These are phyloP conservation scores for Boletus fagicola DNA, from an alignment of 768 basidiomycete species.

Conservation along the genomic window DNA sequence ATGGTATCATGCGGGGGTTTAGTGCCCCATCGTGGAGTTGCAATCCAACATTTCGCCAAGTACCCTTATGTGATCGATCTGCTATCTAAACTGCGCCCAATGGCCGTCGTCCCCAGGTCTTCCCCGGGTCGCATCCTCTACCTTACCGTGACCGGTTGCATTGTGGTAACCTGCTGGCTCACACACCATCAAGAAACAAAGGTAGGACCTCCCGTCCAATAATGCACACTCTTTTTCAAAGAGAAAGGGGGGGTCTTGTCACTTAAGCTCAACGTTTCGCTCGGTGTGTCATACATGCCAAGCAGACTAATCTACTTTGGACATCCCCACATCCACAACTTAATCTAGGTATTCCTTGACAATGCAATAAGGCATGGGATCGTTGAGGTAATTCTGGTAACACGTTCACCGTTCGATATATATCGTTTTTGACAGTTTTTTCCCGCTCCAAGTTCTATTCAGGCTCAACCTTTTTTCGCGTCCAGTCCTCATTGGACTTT, in stretches of 20 bases:
- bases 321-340: slow-evolving; percentile 5
- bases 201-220: not conserved
- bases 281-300: slow-evolving; percentile 1
- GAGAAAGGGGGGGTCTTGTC: not conserved
- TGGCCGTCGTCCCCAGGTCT: not conserved
- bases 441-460: slow-evolving; percentile 15
- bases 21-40: slow-evolving; percentile 4
- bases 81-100: slow-evolving; percentile 11
- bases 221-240: not conserved
- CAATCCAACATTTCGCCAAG: slow-evolving; percentile 15
- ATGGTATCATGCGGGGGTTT: not conserved
- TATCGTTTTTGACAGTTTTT: slow-evolving; percentile 7
- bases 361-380: not conserved
- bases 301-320: not conserved
- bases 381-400: slow-evolving; percentile 17
- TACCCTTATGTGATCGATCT: slow-evolving; percentile 11
- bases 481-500: not conserved
- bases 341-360: slow-evolving; percentile 2
- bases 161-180: not conserved
- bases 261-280: slow-evolving; percentile 12
- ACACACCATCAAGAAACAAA: not conserved
- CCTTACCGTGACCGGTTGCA: not conserved
- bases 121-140: not conserved
- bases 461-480: slow-evolving; percentile 1
- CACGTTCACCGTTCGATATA: slow-evolving; percentile 7